Evolutionary conservation across 2,329 filamentous ascomycete genomes (phyloP).

Genomic region (Ophiostoma triangulosporum): DNA sequence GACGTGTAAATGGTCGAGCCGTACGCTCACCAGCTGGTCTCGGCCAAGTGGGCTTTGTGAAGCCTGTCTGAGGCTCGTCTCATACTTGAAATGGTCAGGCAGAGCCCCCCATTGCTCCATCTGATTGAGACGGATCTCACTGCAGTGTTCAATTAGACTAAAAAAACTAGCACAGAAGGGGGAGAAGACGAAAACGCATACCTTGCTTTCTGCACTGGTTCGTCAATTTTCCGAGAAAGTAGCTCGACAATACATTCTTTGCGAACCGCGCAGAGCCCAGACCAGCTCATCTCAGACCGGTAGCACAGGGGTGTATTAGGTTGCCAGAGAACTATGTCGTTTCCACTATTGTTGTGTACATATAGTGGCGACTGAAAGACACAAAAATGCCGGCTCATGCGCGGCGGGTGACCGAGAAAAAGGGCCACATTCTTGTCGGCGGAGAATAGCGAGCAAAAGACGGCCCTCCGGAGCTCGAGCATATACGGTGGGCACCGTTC

Average conservation of each 20-base stretch:
- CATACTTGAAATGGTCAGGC: not conserved
- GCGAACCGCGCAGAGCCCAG: not conserved
- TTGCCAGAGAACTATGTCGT: not conserved
- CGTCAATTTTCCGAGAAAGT: not conserved
- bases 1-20: not conserved
- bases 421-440: not conserved
- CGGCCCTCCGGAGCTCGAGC: not conserved
- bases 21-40: not conserved
- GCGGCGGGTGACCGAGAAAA: not conserved
- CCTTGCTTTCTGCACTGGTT: not conserved
- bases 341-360: not conserved
- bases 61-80: not conserved
- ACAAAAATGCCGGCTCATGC: constrained; percentile 1
- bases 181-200: too few species aligned
- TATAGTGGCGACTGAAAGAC: not conserved
- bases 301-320: not conserved
- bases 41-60: not conserved
- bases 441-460: not conserved
- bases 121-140: not conserved
- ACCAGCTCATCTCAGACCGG: not conserved
- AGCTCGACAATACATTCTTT: not conserved
- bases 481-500: not conserved
- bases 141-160: not conserved
- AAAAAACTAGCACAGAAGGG: too few species aligned
- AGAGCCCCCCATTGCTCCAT: not conserved